A percentile compares a stretch with the other conserved stretches of the same genome.
These are phyloP conservation scores for Malassezia furfur DNA, from an alignment of 1,284 basidiomycete species.

Conservation along the genomic window DNA sequence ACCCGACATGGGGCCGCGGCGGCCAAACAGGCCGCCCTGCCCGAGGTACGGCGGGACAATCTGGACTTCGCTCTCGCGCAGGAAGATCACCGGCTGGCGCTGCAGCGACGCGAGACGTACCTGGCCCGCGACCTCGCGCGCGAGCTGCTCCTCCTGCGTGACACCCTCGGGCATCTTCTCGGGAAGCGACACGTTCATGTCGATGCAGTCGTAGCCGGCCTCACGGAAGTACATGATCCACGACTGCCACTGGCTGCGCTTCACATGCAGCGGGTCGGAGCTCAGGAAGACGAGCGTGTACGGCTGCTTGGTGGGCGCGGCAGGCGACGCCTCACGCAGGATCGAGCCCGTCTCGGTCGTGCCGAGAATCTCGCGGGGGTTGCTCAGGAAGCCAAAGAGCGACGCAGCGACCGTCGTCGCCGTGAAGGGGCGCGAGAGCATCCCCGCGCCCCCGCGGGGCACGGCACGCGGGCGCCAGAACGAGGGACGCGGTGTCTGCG, in stretches of 20 bases:
- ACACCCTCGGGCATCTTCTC: constrained; percentile 1
- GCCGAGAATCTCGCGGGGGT: constrained; percentile 4
- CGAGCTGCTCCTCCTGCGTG: constrained; percentile 7
- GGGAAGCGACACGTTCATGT: constrained; percentile 12
- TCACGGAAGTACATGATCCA: constrained; percentile 20
- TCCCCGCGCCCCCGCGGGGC: background rate
- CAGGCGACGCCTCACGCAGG: constrained; percentile 17
- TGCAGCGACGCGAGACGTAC: constrained; percentile 16
- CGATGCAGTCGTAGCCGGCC: constrained; percentile 18
- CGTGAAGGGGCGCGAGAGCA: background rate
- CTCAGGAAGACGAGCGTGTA: constrained; percentile 19
- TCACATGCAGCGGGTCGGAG: constrained; percentile 4
- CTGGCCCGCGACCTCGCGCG: constrained; percentile 13
- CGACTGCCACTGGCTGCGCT: constrained; percentile 14
- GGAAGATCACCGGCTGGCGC: constrained; percentile 17
- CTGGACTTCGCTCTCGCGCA: constrained; percentile 2
- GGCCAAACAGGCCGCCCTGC: constrained; percentile 8
- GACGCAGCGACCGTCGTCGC: constrained; percentile 6
- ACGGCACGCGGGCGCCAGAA: background rate
- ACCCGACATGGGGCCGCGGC: constrained; percentile 14
- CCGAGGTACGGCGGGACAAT: constrained; percentile 11
- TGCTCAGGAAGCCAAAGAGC: constrained; percentile 12
- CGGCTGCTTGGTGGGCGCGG: constrained; percentile 14
- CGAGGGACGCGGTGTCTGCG: background rate
- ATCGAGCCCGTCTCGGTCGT: constrained; percentile 12